These are phyloP conservation scores for Fomes fomentarius DNA, from an alignment of 1,284 basidiomycete genomes.

Conservation along the genomic window DNA sequence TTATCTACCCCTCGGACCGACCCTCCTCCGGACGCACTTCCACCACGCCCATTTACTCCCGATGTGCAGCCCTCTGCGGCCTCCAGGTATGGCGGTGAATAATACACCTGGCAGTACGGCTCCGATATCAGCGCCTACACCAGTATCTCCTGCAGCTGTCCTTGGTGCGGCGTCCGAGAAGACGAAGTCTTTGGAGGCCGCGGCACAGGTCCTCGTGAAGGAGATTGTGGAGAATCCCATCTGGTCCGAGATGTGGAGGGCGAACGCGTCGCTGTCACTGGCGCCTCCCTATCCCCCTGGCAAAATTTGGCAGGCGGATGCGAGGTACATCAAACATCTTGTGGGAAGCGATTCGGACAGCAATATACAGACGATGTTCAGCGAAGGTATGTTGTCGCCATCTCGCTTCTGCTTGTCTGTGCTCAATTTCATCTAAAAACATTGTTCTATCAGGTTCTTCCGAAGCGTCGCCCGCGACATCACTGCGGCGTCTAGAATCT, in stretches of 20 bases:
- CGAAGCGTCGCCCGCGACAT: neutral
- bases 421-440: neutral
- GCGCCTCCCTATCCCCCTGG: constrained; percentile 24
- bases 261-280: constrained; percentile 38
- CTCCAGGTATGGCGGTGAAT: constrained; percentile 52
- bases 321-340: constrained; percentile 43
- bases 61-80: constrained; percentile 57
- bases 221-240: constrained; percentile 71
- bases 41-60: constrained; percentile 61
- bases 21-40: constrained; percentile 66
- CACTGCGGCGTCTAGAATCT: constrained; percentile 46
- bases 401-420: neutral
- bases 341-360: constrained; percentile 37
- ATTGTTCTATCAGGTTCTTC: neutral
- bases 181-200: constrained; percentile 65
- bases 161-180: constrained; percentile 63
- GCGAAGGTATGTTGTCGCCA: constrained; percentile 35
- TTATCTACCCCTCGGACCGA: constrained; percentile 70
- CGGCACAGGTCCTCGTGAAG: constrained; percentile 57
- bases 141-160: constrained; percentile 74
- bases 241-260: constrained; percentile 70
- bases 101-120: constrained; percentile 44
- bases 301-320: constrained; percentile 55
- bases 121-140: constrained; percentile 67
- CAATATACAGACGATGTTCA: constrained; percentile 40